Evolutionary conservation across 495 filamentous ascomycete species (phyloP), one percentile per base, ranked within the genome.

Genomic region (Podospora bellae-mahoneyi): DNA sequence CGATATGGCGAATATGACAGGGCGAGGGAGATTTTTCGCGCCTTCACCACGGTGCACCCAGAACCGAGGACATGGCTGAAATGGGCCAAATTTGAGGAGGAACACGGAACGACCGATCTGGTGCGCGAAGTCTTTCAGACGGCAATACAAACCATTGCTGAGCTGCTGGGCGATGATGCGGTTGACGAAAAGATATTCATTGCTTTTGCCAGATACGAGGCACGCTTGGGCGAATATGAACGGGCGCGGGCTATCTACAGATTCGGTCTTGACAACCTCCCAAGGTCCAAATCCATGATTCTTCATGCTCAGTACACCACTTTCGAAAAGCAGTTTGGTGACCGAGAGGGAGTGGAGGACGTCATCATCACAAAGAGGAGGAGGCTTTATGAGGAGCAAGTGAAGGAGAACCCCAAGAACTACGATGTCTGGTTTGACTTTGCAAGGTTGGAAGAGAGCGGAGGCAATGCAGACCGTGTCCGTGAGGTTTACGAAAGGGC

Each of bases 401-500:
- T 96, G 71, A 93, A 93, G 78, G 91, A 96, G 77, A 97, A 94
- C 71, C 88, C 92, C 0, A 91, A 93, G 70, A 96, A 96, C 76
- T 99, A 98, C 82, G 95, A 99, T 74, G 84, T 88, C 64, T 99
- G 95, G 95, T 92, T 99, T 71, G 94, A 97, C 78, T 97, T 93
- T 81, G 93, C 93, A 18, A 86, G 94, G 9, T 80, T 99, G 10
- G 95, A 99, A 74, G 95, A 99, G 75, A 87, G 84, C 1, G 85
- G 90, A 1, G 92, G 91, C 9, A 89, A 97, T 74, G 76, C 87
- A 1, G 92, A 96, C 64, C 85, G 90, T 9, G 89, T 97, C 7
- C 89, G 95, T 3, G 95, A 98, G 68, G 88, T 95, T 55, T 99
- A 98, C 78, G 96, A 99, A 80, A 87, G 92, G 65, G 95, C 96